These are phyloP conservation scores for Mortierella sp. DNA, from an alignment of 371 early-diverging fungal species.

Conservation along the genomic window DNA sequence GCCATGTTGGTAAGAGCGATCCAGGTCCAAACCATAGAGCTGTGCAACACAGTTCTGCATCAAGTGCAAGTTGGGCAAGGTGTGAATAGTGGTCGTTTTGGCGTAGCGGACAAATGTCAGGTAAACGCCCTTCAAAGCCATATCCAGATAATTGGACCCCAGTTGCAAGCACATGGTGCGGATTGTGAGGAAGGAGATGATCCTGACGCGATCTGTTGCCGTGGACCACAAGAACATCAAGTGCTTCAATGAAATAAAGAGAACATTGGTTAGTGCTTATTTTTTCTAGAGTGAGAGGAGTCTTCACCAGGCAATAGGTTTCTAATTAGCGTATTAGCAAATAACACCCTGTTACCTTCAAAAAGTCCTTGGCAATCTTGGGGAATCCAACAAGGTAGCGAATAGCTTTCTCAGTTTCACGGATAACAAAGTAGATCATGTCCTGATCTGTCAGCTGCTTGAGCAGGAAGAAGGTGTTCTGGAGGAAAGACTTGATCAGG, in stretches of 20 bases:
- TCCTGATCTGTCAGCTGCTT: slow-evolving; percentile 80
- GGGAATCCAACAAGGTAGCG: slow-evolving; percentile 85
- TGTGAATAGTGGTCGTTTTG: slow-evolving; percentile 80
- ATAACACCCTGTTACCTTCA: slow-evolving; percentile 66
- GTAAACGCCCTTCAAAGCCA: slow-evolving; percentile 79
- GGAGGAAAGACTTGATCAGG: slow-evolving; percentile 83
- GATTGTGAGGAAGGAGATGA: slow-evolving; percentile 83
- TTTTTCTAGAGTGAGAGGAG: neutral
- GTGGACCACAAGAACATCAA: slow-evolving; percentile 68
- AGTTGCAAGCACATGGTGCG: slow-evolving; percentile 71
- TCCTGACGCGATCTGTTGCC: slow-evolving; percentile 75
- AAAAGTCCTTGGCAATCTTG: slow-evolving; percentile 78
- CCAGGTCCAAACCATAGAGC: slow-evolving; percentile 79
- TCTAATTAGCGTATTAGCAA: no score
- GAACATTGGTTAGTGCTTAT: neutral
- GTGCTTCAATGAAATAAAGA: slow-evolving; percentile 33
- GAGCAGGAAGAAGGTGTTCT: slow-evolving; percentile 75
- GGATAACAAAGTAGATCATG: slow-evolving; percentile 84
- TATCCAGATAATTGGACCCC: slow-evolving; percentile 44
- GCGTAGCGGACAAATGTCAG: slow-evolving; percentile 81
- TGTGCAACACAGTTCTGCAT: slow-evolving; percentile 92
- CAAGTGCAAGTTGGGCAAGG: slow-evolving; percentile 84
- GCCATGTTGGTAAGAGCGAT: slow-evolving; percentile 87
- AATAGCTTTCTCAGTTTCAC: slow-evolving; percentile 80
- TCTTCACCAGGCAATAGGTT: neutral